Evolutionary conservation across 2,329 filamentous ascomycete species (phyloP), one percentile per base, ranked within the genome.

Genomic region (Dendrostoma leiphaemia): DNA sequence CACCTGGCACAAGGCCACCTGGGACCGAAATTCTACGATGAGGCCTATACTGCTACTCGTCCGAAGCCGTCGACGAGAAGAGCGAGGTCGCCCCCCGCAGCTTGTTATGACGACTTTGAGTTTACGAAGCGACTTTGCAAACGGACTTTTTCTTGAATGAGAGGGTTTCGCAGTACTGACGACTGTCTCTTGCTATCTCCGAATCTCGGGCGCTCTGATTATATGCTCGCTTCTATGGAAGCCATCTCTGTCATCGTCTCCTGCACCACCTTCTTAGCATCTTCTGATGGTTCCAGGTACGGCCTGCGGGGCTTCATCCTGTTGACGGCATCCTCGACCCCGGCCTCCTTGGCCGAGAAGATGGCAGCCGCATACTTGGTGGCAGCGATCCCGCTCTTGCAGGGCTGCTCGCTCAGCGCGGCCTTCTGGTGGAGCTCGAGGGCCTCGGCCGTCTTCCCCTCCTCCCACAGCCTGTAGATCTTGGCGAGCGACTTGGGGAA

Each of bases 281-380:
- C 72, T 13, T 75, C 72, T 1, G 67, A 62, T 2, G 74, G 71
- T 49, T 71, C 71, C 59, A 81, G 71, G 63, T 89, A 89, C n/a
- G 86, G 85, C 54, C 77, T 75, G 51, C 85, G 74, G 1, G 84
- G 84, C 65, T 69, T 71, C 67, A 88, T 65, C 67, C 81, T 80
- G 65, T 77, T 74, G 67, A 79, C 78, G 2, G 84, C 82, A 2
- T 76, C 78, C 55, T 81, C 76, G 34, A 89, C 80, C 0, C 83
- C 83, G 1, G 85, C 85, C 48, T 70, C 67, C 53, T 68, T 75
- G 2, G 83, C 86, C 31, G 82, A 82, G 60, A 79, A 82, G 29
- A 84, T 69, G 3, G 82, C 78, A 0, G 83, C 84, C 0, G 85
- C 86, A 64, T 86, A 88, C 70, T 90, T 89, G n/a, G 81, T 83